phyloP scores from a whole-genome alignment of 31 red algal genomes.

The Porphyra umbilicalis region DNA sequence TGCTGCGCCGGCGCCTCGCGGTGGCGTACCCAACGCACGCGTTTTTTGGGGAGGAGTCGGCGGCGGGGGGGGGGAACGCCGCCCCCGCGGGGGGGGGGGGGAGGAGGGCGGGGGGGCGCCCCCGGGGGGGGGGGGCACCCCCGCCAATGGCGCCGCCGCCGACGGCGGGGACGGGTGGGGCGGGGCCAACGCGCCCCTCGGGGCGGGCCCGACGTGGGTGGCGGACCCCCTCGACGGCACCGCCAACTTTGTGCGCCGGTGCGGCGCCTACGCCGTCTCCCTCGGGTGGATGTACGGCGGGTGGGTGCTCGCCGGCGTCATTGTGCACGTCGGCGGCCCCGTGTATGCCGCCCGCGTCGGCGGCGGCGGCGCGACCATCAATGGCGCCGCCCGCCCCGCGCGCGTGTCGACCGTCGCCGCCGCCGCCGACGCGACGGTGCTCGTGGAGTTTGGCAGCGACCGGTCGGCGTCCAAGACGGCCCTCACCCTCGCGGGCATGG shows the following conservation, averaged over 20 bases:
- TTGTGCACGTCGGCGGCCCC: constrained; percentile 1
- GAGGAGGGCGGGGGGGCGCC: background rate
- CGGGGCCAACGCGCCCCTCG: background rate
- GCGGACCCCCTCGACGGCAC: constrained; percentile 88
- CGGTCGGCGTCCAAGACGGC: constrained; percentile 26
- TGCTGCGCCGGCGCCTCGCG: constrained; percentile 24
- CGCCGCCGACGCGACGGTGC: constrained; percentile 9
- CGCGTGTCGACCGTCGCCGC: background rate
- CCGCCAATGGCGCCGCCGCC: background rate
- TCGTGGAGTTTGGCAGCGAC: constrained; percentile 66
- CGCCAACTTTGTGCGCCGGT: constrained; percentile 54
- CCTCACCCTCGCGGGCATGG: constrained; percentile 21
- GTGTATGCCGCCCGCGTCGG: constrained; percentile 5
- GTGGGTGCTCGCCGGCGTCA: constrained; percentile 7
- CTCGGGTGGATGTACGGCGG: background rate
- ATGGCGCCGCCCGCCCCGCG: background rate
- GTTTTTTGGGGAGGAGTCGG: constrained; percentile 85
- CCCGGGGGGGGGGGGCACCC: too few relatives aligned
- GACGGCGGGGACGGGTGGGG: background rate
- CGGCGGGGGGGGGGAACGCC: constrained; percentile 6
- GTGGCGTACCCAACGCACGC: constrained; percentile 30
- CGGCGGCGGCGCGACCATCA: constrained; percentile 5
- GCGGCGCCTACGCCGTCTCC: constrained; percentile 2
- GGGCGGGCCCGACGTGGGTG: constrained; percentile 43
- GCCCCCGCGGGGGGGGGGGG: background rate